phyloP scores from a whole-genome alignment of 2,329 filamentous ascomycete species.

The Aulographum hederae region DNA sequence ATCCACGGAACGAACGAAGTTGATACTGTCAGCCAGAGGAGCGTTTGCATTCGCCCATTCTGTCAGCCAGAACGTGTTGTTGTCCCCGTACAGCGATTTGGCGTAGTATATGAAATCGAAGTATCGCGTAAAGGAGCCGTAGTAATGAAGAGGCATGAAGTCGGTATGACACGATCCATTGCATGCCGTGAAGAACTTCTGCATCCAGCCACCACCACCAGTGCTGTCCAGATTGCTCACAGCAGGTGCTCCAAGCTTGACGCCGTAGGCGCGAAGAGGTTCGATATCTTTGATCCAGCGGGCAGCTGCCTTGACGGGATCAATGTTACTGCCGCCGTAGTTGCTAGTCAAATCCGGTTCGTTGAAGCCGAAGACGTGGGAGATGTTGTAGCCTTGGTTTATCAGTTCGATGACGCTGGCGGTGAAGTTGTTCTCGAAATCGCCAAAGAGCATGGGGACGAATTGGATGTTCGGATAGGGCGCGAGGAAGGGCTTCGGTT shows the following conservation, averaged over 20 bases:
- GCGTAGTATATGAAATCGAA: not conserved
- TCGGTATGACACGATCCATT: conserved; percentile 1
- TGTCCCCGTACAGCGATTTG: not conserved
- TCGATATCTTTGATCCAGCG: conserved; percentile 3
- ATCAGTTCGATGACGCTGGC: not conserved
- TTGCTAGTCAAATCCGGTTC: conserved; percentile 2
- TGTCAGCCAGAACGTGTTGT: conserved; percentile 2
- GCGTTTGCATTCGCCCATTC: conserved; percentile 1
- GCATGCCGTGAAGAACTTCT: conserved; percentile 3
- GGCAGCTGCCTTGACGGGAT: conserved; percentile 1
- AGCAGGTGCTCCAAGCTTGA: conserved; percentile 2
- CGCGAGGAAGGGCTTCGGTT: conserved; percentile 2
- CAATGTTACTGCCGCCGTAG: conserved; percentile 1
- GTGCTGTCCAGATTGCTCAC: not conserved
- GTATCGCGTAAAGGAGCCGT: conserved; percentile 1
- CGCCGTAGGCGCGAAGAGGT: conserved; percentile 1
- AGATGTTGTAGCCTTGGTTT: not conserved
- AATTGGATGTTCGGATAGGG: conserved; percentile 1
- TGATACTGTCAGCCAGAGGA: not conserved
- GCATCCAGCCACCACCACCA: too few species aligned
- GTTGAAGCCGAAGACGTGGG: conserved; percentile 2
- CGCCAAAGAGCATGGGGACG: conserved; percentile 2
- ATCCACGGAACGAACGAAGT: not conserved
- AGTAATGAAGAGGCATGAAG: conserved; percentile 2
- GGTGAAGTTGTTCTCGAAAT: conserved; percentile 2